phyloP scores from a whole-genome alignment of 2,329 filamentous ascomycete species.

The Trichoderma hamatum region DNA sequence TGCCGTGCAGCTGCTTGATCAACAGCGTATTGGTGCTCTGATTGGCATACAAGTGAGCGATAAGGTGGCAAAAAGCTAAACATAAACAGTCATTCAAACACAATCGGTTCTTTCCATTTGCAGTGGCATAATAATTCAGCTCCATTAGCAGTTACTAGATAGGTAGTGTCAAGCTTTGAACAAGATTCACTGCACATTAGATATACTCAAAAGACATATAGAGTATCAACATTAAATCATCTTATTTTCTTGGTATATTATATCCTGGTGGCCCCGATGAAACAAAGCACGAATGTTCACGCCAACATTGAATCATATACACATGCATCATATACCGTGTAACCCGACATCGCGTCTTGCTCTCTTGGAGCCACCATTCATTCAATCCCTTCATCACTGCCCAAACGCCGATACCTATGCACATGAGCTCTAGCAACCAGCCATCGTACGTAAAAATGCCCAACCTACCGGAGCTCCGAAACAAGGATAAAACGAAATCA shows the following conservation, averaged over 20 bases:
- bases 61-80: neutral
- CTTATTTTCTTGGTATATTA: constrained; percentile 8
- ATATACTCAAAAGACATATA: neutral
- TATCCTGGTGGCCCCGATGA: neutral
- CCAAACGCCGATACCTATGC: constrained; percentile 28
- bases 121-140: neutral
- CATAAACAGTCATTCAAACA: neutral
- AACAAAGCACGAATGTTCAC: neutral
- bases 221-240: neutral
- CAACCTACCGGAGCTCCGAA: constrained; percentile 23
- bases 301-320: neutral
- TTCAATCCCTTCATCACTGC: constrained; percentile 25
- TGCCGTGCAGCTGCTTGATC: neutral
- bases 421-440: constrained; percentile 26
- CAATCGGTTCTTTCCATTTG: neutral
- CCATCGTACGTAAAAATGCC: constrained; percentile 21
- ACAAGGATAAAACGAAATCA: constrained; percentile 15
- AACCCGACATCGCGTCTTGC: neutral
- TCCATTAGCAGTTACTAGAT: neutral
- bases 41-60: neutral
- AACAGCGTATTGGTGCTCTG: neutral
- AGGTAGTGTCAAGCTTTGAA: neutral
- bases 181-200: neutral
- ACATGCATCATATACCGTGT: neutral
- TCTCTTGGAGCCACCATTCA: constrained; percentile 8